These are phyloP conservation scores for Starmera stellimalicola DNA, from an alignment of 1,139 yeast species.

Conservation along the genomic window DNA sequence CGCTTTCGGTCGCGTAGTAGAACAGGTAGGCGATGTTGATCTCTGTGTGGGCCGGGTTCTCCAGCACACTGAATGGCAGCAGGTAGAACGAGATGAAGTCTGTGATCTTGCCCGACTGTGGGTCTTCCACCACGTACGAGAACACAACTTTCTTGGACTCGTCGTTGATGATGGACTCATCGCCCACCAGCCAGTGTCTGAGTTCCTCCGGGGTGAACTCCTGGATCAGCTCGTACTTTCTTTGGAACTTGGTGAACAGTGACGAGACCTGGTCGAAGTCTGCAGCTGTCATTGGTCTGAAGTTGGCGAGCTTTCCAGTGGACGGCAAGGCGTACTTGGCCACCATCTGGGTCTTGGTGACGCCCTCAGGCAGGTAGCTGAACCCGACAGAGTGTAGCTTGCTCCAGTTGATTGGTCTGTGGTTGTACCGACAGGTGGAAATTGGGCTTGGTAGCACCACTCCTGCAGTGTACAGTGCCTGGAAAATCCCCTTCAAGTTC, in stretches of 20 bases:
- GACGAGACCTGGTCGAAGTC: constrained; percentile 61
- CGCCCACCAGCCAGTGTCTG: constrained; percentile 71
- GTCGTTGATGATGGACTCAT: constrained; percentile 18
- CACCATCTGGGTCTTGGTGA: constrained; percentile 74
- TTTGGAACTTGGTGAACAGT: constrained; percentile 53
- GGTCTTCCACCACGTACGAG: constrained; percentile 69
- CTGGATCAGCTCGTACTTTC: constrained; percentile 66
- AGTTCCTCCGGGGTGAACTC: constrained; percentile 62
- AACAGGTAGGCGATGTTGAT: constrained; percentile 82
- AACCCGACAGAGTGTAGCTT: constrained; percentile 88
- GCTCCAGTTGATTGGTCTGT: constrained; percentile 89
- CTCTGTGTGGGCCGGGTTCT: constrained; percentile 54
- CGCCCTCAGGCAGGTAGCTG: constrained; percentile 64
- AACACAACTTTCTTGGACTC: constrained; percentile 47
- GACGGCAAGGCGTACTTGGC: constrained; percentile 69
- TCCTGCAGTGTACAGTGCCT: constrained; percentile 93
- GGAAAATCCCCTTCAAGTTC: constrained; percentile 81
- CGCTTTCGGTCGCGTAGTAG: constrained; percentile 67
- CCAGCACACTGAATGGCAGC: constrained; percentile 77
- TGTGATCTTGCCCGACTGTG: constrained; percentile 50
- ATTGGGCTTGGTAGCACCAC: constrained; percentile 86
- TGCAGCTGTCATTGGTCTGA: constrained; percentile 48
- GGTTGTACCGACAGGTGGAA: constrained; percentile 85
- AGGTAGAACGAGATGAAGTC: constrained; percentile 88
- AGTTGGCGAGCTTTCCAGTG: constrained; percentile 44